A percentile compares a stretch with the other conserved stretches of the same genome.
phyloP scores from a whole-genome alignment of 2,329 filamentous ascomycete species.

The Trichoderma oligosporum region DNA sequence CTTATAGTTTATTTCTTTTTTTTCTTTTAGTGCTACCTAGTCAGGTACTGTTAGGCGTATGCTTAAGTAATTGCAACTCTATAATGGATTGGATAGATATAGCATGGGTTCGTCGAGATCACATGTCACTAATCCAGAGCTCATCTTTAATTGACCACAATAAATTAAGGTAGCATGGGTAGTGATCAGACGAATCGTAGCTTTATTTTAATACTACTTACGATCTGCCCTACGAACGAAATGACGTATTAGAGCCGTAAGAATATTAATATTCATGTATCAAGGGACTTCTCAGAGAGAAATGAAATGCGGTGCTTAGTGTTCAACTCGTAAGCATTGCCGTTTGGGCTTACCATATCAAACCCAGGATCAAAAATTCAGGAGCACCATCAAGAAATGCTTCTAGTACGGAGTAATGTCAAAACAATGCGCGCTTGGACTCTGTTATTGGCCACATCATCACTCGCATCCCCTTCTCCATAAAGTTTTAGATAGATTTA shows the following conservation, averaged over 20 bases:
- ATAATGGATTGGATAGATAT: too few relatives aligned
- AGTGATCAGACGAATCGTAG: neutral
- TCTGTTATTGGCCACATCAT: neutral
- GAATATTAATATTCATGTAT: too few relatives aligned
- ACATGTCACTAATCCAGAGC: too few relatives aligned
- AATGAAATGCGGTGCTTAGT: neutral
- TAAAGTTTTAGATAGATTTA: slow-evolving; percentile 17
- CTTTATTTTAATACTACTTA: neutral
- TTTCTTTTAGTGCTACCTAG: too few relatives aligned
- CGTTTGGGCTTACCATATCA: neutral
- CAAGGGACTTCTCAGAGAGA: too few relatives aligned
- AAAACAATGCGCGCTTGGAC: neutral
- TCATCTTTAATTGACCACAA: neutral
- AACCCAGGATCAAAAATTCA: slow-evolving; percentile 6
- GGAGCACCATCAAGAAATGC: neutral
- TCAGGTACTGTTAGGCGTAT: too few relatives aligned
- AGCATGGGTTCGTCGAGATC: too few relatives aligned
- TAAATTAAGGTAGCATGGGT: neutral
- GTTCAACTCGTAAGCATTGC: neutral
- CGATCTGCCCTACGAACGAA: neutral
- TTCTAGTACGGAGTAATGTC: neutral
- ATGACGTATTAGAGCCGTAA: too few relatives aligned
- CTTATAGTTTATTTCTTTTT: too few relatives aligned
- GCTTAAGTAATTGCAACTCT: too few relatives aligned
- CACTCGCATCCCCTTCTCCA: slow-evolving; percentile 1